phyloP scores from a whole-genome alignment of 208 protist genomes.

The Phytomonas francai region DNA sequence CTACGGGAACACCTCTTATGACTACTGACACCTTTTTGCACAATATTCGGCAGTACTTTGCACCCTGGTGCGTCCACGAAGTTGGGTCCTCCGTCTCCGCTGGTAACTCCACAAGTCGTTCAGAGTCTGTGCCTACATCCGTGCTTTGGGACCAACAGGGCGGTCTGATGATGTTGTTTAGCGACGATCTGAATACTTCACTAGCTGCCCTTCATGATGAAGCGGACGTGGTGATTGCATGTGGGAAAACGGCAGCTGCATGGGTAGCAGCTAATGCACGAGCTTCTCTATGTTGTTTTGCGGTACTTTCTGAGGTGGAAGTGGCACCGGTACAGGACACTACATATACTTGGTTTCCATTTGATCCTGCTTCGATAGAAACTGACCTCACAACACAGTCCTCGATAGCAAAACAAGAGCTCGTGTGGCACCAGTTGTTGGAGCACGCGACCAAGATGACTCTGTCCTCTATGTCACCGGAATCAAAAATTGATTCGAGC shows the following conservation, averaged over 20 bases:
- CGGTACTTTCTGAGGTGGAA: conserved; percentile 38
- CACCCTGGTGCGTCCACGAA: conserved; percentile 36
- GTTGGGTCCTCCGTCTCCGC: conserved; percentile 14
- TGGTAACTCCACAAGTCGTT: neutral
- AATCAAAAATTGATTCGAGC: no score
- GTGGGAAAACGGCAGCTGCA: conserved; percentile 40
- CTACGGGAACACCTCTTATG: conserved; percentile 24
- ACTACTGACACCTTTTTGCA: conserved; percentile 29
- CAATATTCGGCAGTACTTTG: conserved; percentile 38
- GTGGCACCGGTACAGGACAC: conserved; percentile 18
- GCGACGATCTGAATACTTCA: conserved; percentile 40
- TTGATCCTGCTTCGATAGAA: conserved; percentile 10
- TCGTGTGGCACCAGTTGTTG: no score
- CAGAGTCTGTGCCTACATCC: neutral
- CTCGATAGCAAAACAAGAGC: no score
- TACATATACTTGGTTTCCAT: conserved; percentile 28
- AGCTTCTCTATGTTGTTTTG: conserved; percentile 20
- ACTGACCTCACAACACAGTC: no score
- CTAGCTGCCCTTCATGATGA: conserved; percentile 42
- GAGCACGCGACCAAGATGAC: no score
- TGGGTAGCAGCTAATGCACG: conserved; percentile 27
- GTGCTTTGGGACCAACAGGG: conserved; percentile 41
- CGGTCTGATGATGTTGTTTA: conserved; percentile 50
- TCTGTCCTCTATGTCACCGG: no score
- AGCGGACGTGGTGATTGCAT: conserved; percentile 56